Evolutionary conservation across 73 alveolate species (phyloP).

Genomic region (Tetrahymena elliotti): DNA sequence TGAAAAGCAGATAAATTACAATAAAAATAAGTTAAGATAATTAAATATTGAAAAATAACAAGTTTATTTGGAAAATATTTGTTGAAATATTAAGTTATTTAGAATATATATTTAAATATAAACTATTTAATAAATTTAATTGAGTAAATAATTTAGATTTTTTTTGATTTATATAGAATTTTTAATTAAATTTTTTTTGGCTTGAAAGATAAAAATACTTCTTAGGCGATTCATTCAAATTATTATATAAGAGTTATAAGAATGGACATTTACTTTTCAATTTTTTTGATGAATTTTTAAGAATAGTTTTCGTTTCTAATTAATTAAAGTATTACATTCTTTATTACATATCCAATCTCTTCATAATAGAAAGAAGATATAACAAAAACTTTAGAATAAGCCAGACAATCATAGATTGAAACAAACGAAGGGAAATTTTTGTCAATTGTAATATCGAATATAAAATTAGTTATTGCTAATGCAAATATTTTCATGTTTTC

Average conservation of each 20-base stretch:
- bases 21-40: too few relatives aligned
- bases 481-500: neutral
- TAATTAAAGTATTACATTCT: neutral
- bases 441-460: neutral
- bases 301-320: neutral
- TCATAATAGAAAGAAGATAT: neutral
- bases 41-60: too few relatives aligned
- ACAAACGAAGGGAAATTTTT: neutral
- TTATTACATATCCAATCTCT: neutral
- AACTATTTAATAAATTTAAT: too few relatives aligned
- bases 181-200: too few relatives aligned
- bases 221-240: neutral
- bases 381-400: neutral
- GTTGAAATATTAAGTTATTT: too few relatives aligned
- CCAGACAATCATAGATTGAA: neutral
- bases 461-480: neutral
- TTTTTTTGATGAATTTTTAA: neutral
- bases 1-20: too few relatives aligned
- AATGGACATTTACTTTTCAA: neutral
- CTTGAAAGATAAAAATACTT: neutral
- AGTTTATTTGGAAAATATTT: too few relatives aligned
- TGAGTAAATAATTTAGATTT: too few relatives aligned
- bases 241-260: neutral
- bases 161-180: too few relatives aligned
- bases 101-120: too few relatives aligned